Evolutionary conservation across 441 rosid species (phyloP), one percentile per base, ranked within the genome.

Genomic region (Gossypium gossypioides): DNA sequence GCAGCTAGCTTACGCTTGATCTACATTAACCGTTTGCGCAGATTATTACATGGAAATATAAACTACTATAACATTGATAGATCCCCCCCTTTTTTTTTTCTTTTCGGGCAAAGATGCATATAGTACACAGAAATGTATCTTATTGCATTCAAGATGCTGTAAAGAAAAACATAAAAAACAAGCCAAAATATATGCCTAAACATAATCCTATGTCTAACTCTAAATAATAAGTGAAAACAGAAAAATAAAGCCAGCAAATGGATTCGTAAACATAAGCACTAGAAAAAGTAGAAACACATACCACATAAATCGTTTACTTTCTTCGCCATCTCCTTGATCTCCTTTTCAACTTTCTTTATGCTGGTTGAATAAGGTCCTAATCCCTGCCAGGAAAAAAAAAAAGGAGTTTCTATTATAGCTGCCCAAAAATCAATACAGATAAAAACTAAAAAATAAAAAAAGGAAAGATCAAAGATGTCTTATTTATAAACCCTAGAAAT

Each of bases 311-410:
- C 98, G 15, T 94, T 94, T 64, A 94, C 87, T 78, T 80, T 94
- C 88, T 94, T 90, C 0, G 97, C 97, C 79, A 90, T 83, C 6
- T 92, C 97, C 78, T 92, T 94, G 37, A 92, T 94, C 79, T 89
- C 99, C 81, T 94, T 94, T 75, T 92, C 99, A 0, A 62, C 97
- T 76, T 89, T 92, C 91, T 92, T 94, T 29, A 92, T 92, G 74
- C 90, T 85, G 12, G 80, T 82, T 2, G 99, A 88, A 77, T 94
- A 94, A 15, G 97, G 99, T 63, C 50, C 50, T 44, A 44, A 44
- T 9, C 99, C 97, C 99, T 94, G 74, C 83, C 71, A 7, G 51
- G 18, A 55, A 57, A 51, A 51, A 9, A 32, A 6, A 21, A 0
- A 25, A 25, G 27, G 1, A 27, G 29, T 4, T 57, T 4, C 0